Evolutionary conservation across 1,284 basidiomycete species (phyloP), one percentile per base, ranked within the genome.

Genomic region (Ustilago bromivora): DNA sequence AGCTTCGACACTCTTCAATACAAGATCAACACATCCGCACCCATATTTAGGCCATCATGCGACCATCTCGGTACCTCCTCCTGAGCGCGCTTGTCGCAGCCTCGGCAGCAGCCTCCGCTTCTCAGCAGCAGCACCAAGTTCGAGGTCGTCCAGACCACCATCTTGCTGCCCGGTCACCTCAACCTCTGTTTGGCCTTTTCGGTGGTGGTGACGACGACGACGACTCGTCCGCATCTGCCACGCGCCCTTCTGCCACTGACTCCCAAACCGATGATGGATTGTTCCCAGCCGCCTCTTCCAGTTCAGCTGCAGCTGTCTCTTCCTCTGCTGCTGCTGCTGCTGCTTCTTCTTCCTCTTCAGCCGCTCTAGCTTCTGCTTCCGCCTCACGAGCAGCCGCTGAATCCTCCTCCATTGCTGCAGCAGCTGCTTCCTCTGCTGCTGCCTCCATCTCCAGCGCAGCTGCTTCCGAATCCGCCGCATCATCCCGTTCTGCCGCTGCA

Each of bases 381-480:
- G 61, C 63, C 36, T 68, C 66, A 10, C 53, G 46, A 32, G 58
- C 71, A 38, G 71, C 61, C n/a, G 71, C 70, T 19, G 19, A 19
- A 19, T 74, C 68, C 11, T 64, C 66, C 15, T 78, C 76, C 28
- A 55, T 63, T 23, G 63, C 61, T 60, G 66, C 67, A n/a, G 56
- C 57, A 0, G 66, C 73, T 23, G 56, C 67, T 13, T 58, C 63
- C 2, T 70, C 76, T 0, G 67, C 67, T 0, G 73, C 73, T 12
- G 65, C 71, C 4, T 64, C 65, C 35, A 47, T 59, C 34, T 71
- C 74, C 28, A 61, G 58, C 35, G 66, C 56, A 3, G 64, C 63
- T 10, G 61, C 51, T 12, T 57, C 70, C 6, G 51, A 55, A 17
- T 56, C 60, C 6, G 51, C 60, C 32, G 60, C 72, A 4, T 71